phyloP scores from a whole-genome alignment of 805 yeast species.

The Starmerella roubikii region DNA sequence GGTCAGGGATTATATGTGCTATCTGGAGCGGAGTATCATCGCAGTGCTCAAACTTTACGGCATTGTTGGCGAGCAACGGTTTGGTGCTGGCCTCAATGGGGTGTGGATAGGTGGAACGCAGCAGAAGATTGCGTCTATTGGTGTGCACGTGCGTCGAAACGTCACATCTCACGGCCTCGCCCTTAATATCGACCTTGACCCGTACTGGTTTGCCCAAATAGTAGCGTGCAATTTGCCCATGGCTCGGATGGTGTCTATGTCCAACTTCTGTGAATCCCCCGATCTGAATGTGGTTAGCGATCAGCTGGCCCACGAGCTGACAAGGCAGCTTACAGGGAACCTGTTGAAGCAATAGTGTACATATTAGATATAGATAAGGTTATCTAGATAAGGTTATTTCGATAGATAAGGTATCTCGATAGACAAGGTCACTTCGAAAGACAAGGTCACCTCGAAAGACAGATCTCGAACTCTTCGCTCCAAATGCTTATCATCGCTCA shows the following conservation, averaged over 20 bases:
- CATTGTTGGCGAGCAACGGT: constrained; percentile 39
- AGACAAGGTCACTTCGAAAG: no score
- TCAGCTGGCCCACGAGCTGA: constrained; percentile 29
- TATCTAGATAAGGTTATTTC: no score
- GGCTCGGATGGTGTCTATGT: constrained; percentile 38
- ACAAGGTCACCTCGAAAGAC: no score
- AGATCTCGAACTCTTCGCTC: no score
- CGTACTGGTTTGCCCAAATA: constrained; percentile 53
- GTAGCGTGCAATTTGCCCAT: constrained; percentile 78
- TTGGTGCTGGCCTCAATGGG: constrained; percentile 50
- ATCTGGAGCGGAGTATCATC: constrained; percentile 46
- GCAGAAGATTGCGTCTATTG: constrained; percentile 71
- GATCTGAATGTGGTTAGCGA: constrained; percentile 32
- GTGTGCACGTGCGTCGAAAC: constrained; percentile 71
- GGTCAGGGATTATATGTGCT: constrained; percentile 51
- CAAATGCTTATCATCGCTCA: no score
- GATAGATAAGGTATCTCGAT: no score
- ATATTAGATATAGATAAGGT: no score
- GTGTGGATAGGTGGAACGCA: constrained; percentile 51
- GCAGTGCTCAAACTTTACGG: constrained; percentile 32
- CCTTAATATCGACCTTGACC: constrained; percentile 62
- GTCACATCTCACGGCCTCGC: constrained; percentile 85
- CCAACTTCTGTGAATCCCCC: constrained; percentile 7
- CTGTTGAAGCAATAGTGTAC: no score
- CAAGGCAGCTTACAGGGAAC: no score